Conservation (phyloP, 2,329 filamentous ascomycete species). For the Scedosporium aurantiacum region DNA sequence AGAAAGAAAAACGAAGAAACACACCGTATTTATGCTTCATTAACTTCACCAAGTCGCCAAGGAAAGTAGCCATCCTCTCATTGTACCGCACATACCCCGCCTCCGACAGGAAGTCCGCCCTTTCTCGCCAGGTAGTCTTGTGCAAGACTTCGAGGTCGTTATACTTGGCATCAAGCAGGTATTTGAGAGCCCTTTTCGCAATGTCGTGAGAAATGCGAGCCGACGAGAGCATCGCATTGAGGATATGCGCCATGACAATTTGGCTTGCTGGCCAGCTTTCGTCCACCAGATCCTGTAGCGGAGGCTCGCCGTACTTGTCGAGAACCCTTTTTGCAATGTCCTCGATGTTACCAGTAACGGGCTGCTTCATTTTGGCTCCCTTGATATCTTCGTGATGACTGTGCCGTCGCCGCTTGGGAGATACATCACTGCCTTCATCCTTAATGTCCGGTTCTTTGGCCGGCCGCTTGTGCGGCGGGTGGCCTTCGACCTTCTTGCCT, state of each 20-base stretch:
- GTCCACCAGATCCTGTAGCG: neutral
- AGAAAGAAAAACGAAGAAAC: too few species aligned
- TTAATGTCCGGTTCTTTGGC: neutral
- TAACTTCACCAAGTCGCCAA: neutral
- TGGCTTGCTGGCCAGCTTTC: neutral
- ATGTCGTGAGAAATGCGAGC: constrained; percentile 3
- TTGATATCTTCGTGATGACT: neutral
- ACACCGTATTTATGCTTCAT: constrained; percentile 6
- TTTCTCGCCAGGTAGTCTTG: neutral
- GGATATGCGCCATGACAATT: constrained; percentile 4
- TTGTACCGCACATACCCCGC: constrained; percentile 2
- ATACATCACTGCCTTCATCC: neutral
- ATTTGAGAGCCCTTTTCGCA: neutral
- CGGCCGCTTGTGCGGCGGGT: neutral
- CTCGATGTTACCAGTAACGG: neutral
- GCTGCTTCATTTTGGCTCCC: neutral
- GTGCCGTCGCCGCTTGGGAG: neutral
- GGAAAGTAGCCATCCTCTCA: constrained; percentile 4
- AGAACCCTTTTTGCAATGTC: neutral
- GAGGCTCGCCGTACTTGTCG: neutral
- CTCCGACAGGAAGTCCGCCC: neutral
- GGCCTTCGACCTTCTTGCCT: neutral
- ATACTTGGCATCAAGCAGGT: constrained; percentile 1
- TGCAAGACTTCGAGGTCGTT: constrained; percentile 1
- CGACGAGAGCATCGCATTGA: constrained; percentile 1